Evolutionary conservation across 2,329 filamentous ascomycete species (phyloP).

Genomic region (Ilyonectria sp.): DNA sequence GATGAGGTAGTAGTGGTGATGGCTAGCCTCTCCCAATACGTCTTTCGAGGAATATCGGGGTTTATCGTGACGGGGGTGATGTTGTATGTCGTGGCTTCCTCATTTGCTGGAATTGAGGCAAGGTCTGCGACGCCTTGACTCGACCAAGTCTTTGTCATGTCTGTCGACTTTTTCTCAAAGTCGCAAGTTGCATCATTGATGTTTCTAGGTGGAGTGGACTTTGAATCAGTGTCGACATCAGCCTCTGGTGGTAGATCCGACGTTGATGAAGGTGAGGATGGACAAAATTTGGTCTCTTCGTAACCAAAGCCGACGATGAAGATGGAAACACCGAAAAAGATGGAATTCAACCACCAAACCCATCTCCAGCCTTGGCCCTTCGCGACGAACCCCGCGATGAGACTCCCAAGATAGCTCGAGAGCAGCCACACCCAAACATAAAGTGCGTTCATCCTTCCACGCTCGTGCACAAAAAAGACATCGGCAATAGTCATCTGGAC

Average conservation of each 20-base stretch:
- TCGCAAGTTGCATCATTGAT: background rate
- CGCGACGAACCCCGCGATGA: conserved; percentile 57
- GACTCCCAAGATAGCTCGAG: conserved; percentile 53
- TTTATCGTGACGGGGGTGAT: conserved; percentile 42
- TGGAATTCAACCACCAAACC: conserved; percentile 63
- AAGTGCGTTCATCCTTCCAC: conserved; percentile 62
- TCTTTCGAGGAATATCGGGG: conserved; percentile 54
- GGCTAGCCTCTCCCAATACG: conserved; percentile 59
- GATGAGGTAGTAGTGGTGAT: conserved; percentile 52
- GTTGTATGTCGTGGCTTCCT: background rate
- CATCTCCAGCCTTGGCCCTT: conserved; percentile 61
- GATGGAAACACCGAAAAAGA: conserved; percentile 56
- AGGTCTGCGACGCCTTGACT: background rate
- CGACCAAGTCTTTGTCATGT: background rate
- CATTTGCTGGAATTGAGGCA: conserved; percentile 1
- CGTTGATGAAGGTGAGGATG: background rate
- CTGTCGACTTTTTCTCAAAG: conserved; percentile 1
- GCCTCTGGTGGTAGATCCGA: background rate
- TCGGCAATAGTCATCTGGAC: conserved; percentile 64
- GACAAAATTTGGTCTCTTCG: conserved; percentile 53
- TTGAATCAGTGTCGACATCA: background rate
- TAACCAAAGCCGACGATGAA: conserved; percentile 60
- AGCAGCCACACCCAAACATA: conserved; percentile 54
- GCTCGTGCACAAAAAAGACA: conserved; percentile 64
- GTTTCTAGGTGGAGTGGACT: background rate